Conservation (phyloP, 805 yeast genomes). For the Wickerhamomyces chambardii region DNA sequence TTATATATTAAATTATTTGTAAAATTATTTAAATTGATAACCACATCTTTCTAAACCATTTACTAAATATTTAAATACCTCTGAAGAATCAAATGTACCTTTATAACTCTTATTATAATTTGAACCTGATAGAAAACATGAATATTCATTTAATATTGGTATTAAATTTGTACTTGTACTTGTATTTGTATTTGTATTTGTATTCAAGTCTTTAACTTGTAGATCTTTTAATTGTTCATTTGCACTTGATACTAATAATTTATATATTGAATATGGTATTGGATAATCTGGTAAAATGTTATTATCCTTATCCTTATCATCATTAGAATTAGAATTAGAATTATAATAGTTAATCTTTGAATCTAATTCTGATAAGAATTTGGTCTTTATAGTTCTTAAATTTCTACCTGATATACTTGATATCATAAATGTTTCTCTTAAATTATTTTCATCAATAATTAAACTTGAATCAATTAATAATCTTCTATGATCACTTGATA, state of each 20-base stretch:
- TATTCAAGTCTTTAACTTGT: too few species aligned
- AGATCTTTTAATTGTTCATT: slow-evolving; percentile 3
- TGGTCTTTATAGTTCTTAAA: slow-evolving; percentile 13
- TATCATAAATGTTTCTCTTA: slow-evolving; percentile 18
- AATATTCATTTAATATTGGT: too few species aligned
- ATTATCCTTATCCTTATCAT: too few species aligned
- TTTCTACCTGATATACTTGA: slow-evolving; percentile 16
- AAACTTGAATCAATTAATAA: slow-evolving; percentile 3
- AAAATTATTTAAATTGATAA: background rate
- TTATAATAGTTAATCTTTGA: too few species aligned
- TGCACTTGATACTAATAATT: slow-evolving; percentile 3
- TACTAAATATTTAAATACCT: slow-evolving; percentile 4
- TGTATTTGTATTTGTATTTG: too few species aligned
- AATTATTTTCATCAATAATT: slow-evolving; percentile 4
- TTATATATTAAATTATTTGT: too few species aligned
- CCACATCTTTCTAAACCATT: background rate
- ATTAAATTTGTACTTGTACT: too few species aligned
- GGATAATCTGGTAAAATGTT: slow-evolving; percentile 19
- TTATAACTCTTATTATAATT: slow-evolving; percentile 9
- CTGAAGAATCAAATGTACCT: slow-evolving; percentile 7
- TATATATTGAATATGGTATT: slow-evolving; percentile 16
- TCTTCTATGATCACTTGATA: slow-evolving; percentile 9
- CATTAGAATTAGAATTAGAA: too few species aligned
- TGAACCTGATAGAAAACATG: slow-evolving; percentile 8
- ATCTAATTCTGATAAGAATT: slow-evolving; percentile 13